Conservation (phyloP, 768 basidiomycete species). For the Auriscalpium orientale region DNA sequence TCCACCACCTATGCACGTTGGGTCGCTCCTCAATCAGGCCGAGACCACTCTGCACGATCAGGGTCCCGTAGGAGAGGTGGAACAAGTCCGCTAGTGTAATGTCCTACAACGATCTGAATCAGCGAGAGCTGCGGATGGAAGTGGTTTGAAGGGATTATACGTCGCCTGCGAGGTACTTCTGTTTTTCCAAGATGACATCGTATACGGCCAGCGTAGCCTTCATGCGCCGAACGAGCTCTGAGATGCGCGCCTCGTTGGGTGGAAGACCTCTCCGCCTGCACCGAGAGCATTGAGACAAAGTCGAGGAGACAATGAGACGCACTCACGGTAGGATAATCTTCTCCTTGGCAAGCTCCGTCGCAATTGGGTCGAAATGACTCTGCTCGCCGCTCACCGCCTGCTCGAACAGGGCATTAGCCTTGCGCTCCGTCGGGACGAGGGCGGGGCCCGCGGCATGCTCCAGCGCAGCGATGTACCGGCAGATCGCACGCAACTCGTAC, state of each 20-base stretch:
- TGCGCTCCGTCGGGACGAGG: slow-evolving; percentile 39
- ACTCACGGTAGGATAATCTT: slow-evolving; percentile 44
- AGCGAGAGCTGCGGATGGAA: not conserved
- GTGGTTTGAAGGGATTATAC: slow-evolving; percentile 12
- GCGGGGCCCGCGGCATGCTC: slow-evolving; percentile 35
- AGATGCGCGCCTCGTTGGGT: slow-evolving; percentile 25
- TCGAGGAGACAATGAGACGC: not conserved
- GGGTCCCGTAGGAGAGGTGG: slow-evolving; percentile 42
- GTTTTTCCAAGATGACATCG: slow-evolving; percentile 48
- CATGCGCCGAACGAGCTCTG: slow-evolving; percentile 22
- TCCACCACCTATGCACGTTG: slow-evolving; percentile 47
- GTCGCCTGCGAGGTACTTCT: slow-evolving; percentile 41
- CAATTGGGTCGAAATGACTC: slow-evolving; percentile 46
- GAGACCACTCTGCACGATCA: slow-evolving; percentile 19
- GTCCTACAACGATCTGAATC: slow-evolving; percentile 15
- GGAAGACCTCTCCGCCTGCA: slow-evolving; percentile 15
- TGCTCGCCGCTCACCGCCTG: slow-evolving; percentile 40
- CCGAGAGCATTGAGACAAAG: not conserved
- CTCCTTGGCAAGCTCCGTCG: slow-evolving; percentile 35
- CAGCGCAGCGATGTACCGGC: slow-evolving; percentile 50
- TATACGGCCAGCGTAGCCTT: slow-evolving; percentile 43
- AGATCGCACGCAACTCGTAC: slow-evolving; percentile 57
- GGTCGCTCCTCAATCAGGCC: slow-evolving; percentile 29
- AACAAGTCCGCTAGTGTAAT: slow-evolving; percentile 53
- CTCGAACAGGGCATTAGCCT: slow-evolving; percentile 35